Percentiles rank a stretch among this genome's conserved stretches.
Evolutionary conservation across 73 alveolate species (phyloP).

Genomic region (Blepharisma stoltei): DNA sequence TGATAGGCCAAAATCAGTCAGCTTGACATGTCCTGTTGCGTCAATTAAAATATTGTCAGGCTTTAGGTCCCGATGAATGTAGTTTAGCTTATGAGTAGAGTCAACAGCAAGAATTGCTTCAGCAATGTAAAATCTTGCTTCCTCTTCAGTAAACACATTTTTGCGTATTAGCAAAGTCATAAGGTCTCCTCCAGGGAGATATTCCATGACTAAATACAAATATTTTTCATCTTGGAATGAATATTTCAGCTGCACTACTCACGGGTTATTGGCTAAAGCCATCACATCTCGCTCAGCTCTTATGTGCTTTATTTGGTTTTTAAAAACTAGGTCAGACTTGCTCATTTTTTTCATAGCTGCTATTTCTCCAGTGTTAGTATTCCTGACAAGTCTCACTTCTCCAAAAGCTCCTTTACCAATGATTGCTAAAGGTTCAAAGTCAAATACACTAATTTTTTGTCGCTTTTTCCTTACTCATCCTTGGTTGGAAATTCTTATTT

Average conservation of each 20-base stretch:
- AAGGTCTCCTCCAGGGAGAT: slow-evolving; percentile 63
- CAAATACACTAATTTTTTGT: slow-evolving; percentile 25
- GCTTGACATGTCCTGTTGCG: slow-evolving; percentile 76
- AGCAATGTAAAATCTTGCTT: slow-evolving; percentile 81
- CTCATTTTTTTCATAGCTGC: slow-evolving; percentile 67
- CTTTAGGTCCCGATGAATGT: slow-evolving; percentile 84
- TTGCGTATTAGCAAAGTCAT: slow-evolving; percentile 84
- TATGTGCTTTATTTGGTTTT: slow-evolving; percentile 56
- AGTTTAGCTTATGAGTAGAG: slow-evolving; percentile 80
- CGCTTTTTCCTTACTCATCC: slow-evolving; percentile 16
- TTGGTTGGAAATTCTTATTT: too few relatives aligned
- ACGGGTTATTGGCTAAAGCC: slow-evolving; percentile 56
- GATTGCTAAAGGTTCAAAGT: slow-evolving; percentile 64
- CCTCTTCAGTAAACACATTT: slow-evolving; percentile 81
- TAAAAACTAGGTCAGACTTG: slow-evolving; percentile 66
- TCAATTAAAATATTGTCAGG: slow-evolving; percentile 83
- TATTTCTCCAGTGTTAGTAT: slow-evolving; percentile 41
- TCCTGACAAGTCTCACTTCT: slow-evolving; percentile 71
- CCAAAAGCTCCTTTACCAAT: slow-evolving; percentile 90
- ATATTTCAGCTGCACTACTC: slow-evolving; percentile 57
- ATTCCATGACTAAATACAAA: slow-evolving; percentile 61
- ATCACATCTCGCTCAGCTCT: slow-evolving; percentile 84
- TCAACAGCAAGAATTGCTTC: slow-evolving; percentile 83
- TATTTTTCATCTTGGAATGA: slow-evolving; percentile 56
- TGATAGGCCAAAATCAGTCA: slow-evolving; percentile 62